Evolutionary conservation across 805 yeast species (phyloP).

Genomic region (Candida ponderosae): DNA sequence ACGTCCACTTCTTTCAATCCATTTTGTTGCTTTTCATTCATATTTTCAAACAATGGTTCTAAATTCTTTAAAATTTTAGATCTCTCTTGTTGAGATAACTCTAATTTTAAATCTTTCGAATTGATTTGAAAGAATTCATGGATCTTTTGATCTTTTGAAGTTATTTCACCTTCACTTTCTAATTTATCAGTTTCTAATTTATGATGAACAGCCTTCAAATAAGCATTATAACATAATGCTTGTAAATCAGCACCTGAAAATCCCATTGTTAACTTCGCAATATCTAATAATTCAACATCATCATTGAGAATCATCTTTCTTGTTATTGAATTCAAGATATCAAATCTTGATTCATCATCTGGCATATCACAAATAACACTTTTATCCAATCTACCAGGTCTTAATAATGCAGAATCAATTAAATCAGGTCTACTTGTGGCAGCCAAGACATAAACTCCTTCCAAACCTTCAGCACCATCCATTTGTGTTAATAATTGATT

Average conservation of each 20-base stretch:
- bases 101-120: conserved; percentile 8
- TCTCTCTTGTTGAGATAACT: conserved; percentile 31
- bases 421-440: conserved; percentile 96
- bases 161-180: conserved; percentile 16
- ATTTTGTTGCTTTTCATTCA: conserved; percentile 2
- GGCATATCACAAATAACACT: conserved; percentile 90
- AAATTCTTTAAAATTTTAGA: conserved; percentile 34
- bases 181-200: conserved; percentile 44
- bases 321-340: conserved; percentile 55
- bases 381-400: conserved; percentile 96
- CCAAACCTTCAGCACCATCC: conserved; percentile 99
- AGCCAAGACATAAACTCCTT: conserved; percentile 93
- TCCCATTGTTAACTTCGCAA: conserved; percentile 62
- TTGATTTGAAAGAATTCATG: conserved; percentile 38
- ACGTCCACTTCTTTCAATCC: no score
- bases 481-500: conserved; percentile 95
- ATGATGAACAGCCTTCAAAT: conserved; percentile 75
- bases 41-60: conserved; percentile 26
- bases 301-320: conserved; percentile 49
- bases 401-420: conserved; percentile 86
- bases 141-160: conserved; percentile 7
- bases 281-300: conserved; percentile 40
- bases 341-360: conserved; percentile 55
- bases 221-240: conserved; percentile 86
- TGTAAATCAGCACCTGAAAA: conserved; percentile 94